phyloP scores from a whole-genome alignment of 768 basidiomycete genomes.

The Tulasnella sp. region DNA sequence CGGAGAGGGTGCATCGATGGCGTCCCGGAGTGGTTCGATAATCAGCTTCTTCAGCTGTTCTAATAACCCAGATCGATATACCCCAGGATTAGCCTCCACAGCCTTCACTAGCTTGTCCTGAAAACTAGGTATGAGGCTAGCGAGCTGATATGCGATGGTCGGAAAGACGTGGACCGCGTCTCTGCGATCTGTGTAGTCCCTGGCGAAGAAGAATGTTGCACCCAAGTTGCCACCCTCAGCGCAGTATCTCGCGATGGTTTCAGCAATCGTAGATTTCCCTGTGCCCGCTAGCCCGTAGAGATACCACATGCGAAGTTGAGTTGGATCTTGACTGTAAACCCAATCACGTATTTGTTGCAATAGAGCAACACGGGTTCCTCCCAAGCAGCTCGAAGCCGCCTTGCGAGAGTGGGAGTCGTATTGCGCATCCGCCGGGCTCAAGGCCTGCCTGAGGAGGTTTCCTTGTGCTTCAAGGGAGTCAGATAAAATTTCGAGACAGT shows the following conservation, averaged over 20 bases:
- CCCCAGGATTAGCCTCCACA: constrained; percentile 4
- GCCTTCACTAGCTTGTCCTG: constrained; percentile 6
- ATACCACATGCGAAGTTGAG: constrained; percentile 22
- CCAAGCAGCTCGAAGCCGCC: background rate
- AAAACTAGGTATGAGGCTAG: constrained; percentile 17
- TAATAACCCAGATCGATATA: constrained; percentile 18
- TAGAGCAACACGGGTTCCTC: background rate
- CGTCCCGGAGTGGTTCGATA: constrained; percentile 6
- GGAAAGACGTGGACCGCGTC: constrained; percentile 24
- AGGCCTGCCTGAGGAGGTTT: too few species aligned
- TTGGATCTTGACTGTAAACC: background rate
- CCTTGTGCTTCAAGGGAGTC: too few species aligned
- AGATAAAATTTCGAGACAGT: too few species aligned
- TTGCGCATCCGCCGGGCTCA: background rate
- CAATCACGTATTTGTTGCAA: background rate
- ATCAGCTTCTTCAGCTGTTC: constrained; percentile 21
- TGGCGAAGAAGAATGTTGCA: constrained; percentile 29
- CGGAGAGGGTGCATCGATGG: background rate
- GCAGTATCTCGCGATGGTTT: constrained; percentile 26
- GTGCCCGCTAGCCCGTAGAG: constrained; percentile 29
- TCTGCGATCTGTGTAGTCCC: constrained; percentile 19
- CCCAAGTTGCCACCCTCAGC: constrained; percentile 24
- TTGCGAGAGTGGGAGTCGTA: background rate
- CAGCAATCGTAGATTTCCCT: constrained; percentile 35
- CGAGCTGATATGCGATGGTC: constrained; percentile 29